These are phyloP conservation scores for Atkinsonella hypoxylon DNA, from an alignment of 2,329 filamentous ascomycete genomes.

Conservation along the genomic window DNA sequence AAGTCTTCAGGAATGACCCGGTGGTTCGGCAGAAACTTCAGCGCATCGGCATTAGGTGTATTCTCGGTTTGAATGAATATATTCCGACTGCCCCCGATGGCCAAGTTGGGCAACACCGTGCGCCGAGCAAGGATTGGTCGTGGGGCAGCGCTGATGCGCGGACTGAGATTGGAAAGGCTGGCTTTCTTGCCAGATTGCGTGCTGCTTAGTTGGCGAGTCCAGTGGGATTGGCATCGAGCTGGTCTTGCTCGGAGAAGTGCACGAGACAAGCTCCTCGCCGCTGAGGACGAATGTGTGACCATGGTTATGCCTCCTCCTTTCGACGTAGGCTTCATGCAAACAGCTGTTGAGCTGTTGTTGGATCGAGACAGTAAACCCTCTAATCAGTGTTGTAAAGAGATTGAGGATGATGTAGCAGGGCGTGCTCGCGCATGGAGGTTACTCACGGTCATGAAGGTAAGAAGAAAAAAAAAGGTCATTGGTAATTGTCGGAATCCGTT, in stretches of 20 bases:
- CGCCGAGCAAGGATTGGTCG: conserved; percentile 7
- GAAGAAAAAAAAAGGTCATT: background rate
- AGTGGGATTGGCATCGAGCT: conserved; percentile 12
- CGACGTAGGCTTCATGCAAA: background rate
- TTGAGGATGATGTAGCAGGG: background rate
- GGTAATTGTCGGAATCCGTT: conserved; percentile 2
- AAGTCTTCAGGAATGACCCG: conserved; percentile 67
- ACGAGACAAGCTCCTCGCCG: conserved; percentile 14
- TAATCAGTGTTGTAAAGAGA: background rate
- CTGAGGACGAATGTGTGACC: conserved; percentile 10
- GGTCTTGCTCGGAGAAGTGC: conserved; percentile 14
- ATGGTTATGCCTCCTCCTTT: conserved; percentile 8
- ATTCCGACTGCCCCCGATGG: conserved; percentile 40
- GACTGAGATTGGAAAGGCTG: background rate
- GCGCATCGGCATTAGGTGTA: conserved; percentile 87
- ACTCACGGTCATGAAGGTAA: background rate
- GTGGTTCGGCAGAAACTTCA: conserved; percentile 93
- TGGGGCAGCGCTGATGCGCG: conserved; percentile 4
- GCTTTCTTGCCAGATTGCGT: conserved; percentile 10
- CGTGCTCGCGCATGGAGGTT: too few species aligned
- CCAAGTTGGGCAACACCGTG: conserved; percentile 6
- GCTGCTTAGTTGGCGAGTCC: conserved; percentile 19
- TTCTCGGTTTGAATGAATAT: conserved; percentile 98
- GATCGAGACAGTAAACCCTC: background rate
- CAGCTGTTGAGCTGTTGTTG: background rate